Base-by-base conservation (phyloP, 495 filamentous ascomycete genomes). In the Pyrenopolyporus hunteri region DNA sequence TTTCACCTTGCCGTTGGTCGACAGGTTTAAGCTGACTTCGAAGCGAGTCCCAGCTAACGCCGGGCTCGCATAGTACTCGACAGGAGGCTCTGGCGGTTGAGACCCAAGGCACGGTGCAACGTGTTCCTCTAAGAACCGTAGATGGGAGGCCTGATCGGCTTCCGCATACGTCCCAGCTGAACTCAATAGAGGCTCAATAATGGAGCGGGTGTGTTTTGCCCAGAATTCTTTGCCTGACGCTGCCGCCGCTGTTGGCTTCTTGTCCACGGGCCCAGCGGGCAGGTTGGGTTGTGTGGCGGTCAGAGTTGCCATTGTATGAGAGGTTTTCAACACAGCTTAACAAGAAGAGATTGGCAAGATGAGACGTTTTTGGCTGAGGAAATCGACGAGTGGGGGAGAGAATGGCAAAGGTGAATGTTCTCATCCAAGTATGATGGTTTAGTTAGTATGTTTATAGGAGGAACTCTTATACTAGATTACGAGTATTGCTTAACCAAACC, bases 91-190 rank as follows among this genome's bases (percentile, higher is more conserved):
- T 16, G 25, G n/a, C 1, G 19, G 5, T 6, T 36, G 29, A 1
- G 46, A 35, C 16, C 46, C 31, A 49, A 49, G 46, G 25, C 46
- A 36, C 1, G 31, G 13, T 23, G 32, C 46, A 22, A 49, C 29
- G 46, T 49, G 46, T 11, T 49, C 46, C 6, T 49, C 46, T 10
- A 49, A 49, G 46, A 49, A 49, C 8, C 29, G 46, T 29, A 49
- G 46, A 49, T 49, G 31, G 11, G 46, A 49, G 25, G 29, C 46
- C 14, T 49, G 46, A 3, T 36, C 46, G 6, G 46, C 35, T 23
- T 29, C 31, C 10, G 46, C 14, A 49, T 49, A 49, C 3, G 46
- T 37, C 46, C 46, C 46, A 36, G 46, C 29, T 25, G 23, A 36
- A 49, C 19, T 25, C 46, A 49, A 26, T 16, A 49, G 29, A 19